Evolutionary conservation across 1,284 basidiomycete species (phyloP), one percentile per base, ranked within the genome.

Genomic region (Marasmius tenuissimus): DNA sequence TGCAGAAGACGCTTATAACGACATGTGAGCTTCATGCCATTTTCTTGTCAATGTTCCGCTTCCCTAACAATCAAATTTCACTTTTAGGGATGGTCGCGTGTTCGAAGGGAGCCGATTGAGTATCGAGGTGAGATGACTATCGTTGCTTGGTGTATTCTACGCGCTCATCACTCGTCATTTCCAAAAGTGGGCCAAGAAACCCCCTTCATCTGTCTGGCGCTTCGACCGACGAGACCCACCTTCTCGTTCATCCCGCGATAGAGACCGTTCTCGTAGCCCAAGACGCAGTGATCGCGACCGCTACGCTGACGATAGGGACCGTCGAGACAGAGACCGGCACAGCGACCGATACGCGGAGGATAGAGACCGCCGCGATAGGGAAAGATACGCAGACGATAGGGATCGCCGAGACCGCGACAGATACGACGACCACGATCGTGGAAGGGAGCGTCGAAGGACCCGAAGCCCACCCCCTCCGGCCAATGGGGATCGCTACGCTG

Each of bases 1-100:
- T 71, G 93, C 93, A 16, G 93, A 94, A 73, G 92, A 94, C 67
- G 93, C 93, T 38, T 94, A 94, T 75, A 89, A 94, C 71, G 92
- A 94, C 67, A 94, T 95, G 93, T 95, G 76, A 67, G 91, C 80
- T 10, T 14, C 34, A 7, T 48, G 53, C 37, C 48, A 33, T 34
- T 20, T 38, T 35, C 14, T 40, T 22, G 34, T 16, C 5, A 52
- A 42, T 61, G n/a, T 58, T n/a, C 16, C 47, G 37, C 52, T 57
- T 40, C 38, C 60, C 50, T 64, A 66, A 50, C 57, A 45, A 47
- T 34, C n/a, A 49, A 49, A 53, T 55, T 42, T 54, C 55, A 33
- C 63, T 59, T 48, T 18, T 65, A 94, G 93, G 93, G 93, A 95
- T 73, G 92, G 91, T 60, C 82, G 90, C 66, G 78, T 84, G 70